Evolutionary conservation across 176 grass and related monocot species (phyloP).

Genomic region (Stipa capillata): DNA sequence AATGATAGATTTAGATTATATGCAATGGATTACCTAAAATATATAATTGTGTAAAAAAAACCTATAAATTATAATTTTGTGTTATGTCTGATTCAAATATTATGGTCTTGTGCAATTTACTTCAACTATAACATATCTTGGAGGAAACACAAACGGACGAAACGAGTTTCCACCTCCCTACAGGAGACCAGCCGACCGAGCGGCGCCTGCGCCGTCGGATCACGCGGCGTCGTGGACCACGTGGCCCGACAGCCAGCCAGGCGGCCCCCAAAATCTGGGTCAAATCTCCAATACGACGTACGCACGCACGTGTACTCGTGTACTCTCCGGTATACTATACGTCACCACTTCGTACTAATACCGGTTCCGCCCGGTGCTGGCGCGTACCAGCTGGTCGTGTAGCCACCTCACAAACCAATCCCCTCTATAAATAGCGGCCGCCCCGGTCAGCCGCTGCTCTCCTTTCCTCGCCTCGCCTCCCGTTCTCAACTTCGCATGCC

Average conservation of each 20-base stretch:
- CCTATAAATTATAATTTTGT: too few species aligned
- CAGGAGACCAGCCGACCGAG: too few species aligned
- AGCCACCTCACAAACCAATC: neutral
- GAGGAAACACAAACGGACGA: too few species aligned
- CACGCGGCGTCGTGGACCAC: neutral
- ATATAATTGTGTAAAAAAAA: too few species aligned
- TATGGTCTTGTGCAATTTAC: too few species aligned
- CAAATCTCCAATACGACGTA: neutral
- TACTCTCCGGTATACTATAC: neutral
- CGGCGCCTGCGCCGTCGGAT: too few species aligned
- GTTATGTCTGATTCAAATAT: too few species aligned
- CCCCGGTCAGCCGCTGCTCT: neutral
- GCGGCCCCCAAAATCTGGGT: neutral
- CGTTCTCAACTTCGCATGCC: conserved; percentile 2
- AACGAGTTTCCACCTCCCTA: too few species aligned
- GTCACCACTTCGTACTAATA: neutral
- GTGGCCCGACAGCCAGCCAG: neutral
- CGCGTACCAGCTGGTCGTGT: neutral
- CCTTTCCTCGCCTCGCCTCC: neutral
- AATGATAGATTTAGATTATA: too few species aligned
- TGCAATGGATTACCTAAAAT: too few species aligned
- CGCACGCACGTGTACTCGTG: neutral
- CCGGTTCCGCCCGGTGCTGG: conserved; percentile 22
- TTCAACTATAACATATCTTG: too few species aligned
- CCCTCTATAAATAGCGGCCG: conserved; percentile 30